Base-by-base conservation (phyloP, 148 eudicot genomes). In the Polygonum aviculare region DNA sequence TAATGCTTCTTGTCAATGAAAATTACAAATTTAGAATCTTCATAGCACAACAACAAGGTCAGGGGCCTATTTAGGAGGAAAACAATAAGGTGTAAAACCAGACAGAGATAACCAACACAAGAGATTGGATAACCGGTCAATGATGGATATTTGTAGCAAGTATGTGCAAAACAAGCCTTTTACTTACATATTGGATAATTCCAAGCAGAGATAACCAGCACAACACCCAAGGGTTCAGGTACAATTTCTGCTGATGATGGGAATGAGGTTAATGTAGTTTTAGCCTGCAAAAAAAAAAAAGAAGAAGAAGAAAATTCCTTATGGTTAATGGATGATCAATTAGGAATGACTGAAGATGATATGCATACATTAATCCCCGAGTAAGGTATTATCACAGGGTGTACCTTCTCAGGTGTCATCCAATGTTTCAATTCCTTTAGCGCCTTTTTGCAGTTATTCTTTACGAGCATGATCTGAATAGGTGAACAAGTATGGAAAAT, bases 321-420 rank as follows among this genome's bases (percentile, higher is more conserved):
- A 36, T 38, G 72, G 19, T 67, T 67, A 67, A 36, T 35, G 72
- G 44, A 16, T 67, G 44, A 38, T 60, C 40, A 16, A 15, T 67
- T 67, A 67, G 72, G 72, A 63, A 1, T 33, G 39, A 63, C 16
- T 33, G 69, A 63, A 63, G n/a, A 31, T 1, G 40, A 33, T 38
- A 67, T 67, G 45, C 45, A 67, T 1, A 36, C 45, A 67, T 8
- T 65, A 67, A 14, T 36, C 16, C 40, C 72, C 44, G 19, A 38
- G 3, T 35, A 67, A 65, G 72, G 38, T 36, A 67, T 12, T 14
- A 67, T 36, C 45, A 35, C 21, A 15, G 26, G 21, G 49, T 33
- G 69, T 80, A 88, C 92, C 80, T 85, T 88, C 73, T 86, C 85
- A 21, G 92, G 86, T 38, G 4, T 77, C 88, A 86, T 85, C 92